These are phyloP conservation scores for Suillus subluteus DNA, from an alignment of 768 basidiomycete genomes.

Conservation along the genomic window DNA sequence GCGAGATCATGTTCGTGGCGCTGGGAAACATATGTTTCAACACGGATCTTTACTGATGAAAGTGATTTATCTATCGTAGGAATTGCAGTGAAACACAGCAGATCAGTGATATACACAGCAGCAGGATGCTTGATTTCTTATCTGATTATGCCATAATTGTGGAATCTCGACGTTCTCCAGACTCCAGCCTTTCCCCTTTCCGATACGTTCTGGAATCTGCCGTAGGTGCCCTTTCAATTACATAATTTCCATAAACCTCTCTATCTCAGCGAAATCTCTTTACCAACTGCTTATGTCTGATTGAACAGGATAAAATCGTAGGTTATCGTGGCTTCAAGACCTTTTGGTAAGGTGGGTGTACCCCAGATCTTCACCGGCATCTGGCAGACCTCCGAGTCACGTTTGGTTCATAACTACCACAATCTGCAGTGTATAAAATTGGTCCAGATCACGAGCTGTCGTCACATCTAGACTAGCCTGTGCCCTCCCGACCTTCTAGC, in stretches of 20 bases:
- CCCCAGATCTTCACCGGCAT: no score
- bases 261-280: not conserved
- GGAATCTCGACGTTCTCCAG: not conserved
- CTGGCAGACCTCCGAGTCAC: not conserved
- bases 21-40: not conserved
- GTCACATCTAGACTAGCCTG: not conserved
- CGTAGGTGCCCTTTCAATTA: not conserved
- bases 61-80: not conserved
- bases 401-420: not conserved
- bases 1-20: not conserved
- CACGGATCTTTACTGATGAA: conserved; percentile 1
- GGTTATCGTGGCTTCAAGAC: no score
- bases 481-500: not conserved
- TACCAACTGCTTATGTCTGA: not conserved
- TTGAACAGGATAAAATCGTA: not conserved
- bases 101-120: not conserved
- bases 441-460: not conserved
- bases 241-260: not conserved
- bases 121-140: not conserved
- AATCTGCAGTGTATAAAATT: not conserved
- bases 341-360: not conserved
- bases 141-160: not conserved
- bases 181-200: no score
- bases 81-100: not conserved
- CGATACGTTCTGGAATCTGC: no score